Percentiles rank a stretch among this genome's conserved stretches.
Evolutionary conservation across 2,329 filamentous ascomycete genomes (phyloP).

Genomic region (Penicillium sp.): DNA sequence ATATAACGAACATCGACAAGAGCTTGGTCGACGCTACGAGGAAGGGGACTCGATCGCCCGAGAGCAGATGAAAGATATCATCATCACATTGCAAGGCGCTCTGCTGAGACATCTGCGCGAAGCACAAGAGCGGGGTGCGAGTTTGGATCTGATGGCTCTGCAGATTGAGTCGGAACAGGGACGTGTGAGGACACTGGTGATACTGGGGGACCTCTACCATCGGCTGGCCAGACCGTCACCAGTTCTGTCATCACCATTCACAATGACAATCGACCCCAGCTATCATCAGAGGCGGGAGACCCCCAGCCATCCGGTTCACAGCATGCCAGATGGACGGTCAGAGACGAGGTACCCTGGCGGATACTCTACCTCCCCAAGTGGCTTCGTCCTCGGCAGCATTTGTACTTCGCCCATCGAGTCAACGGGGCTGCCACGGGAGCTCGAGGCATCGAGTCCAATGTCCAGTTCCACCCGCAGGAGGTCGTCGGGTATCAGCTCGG

Average conservation of each 20-base stretch:
- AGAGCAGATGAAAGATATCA: constrained; percentile 43
- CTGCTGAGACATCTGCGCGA: constrained; percentile 37
- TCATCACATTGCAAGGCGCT: constrained; percentile 39
- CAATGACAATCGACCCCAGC: constrained; percentile 3
- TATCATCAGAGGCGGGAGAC: neutral
- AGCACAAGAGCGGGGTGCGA: constrained; percentile 32
- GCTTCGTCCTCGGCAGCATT: neutral
- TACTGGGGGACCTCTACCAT: constrained; percentile 39
- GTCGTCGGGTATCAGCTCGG: constrained; percentile 3
- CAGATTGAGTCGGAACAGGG: constrained; percentile 39
- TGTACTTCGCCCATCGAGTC: neutral
- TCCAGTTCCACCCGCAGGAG: neutral
- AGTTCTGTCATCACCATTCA: neutral
- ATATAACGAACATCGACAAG: constrained; percentile 36
- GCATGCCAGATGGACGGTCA: neutral
- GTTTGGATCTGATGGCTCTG: constrained; percentile 34
- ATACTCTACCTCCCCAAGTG: neutral
- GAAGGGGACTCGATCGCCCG: constrained; percentile 40
- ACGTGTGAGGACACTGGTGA: constrained; percentile 37
- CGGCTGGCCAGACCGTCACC: constrained; percentile 12
- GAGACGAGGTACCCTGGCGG: neutral
- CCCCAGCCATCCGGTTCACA: neutral
- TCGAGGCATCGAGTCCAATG: neutral
- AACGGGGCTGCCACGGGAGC: neutral
- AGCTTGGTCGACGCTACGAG: constrained; percentile 38